Base-by-base conservation (phyloP, 495 filamentous ascomycete genomes). In the Cairneyella variabilis region DNA sequence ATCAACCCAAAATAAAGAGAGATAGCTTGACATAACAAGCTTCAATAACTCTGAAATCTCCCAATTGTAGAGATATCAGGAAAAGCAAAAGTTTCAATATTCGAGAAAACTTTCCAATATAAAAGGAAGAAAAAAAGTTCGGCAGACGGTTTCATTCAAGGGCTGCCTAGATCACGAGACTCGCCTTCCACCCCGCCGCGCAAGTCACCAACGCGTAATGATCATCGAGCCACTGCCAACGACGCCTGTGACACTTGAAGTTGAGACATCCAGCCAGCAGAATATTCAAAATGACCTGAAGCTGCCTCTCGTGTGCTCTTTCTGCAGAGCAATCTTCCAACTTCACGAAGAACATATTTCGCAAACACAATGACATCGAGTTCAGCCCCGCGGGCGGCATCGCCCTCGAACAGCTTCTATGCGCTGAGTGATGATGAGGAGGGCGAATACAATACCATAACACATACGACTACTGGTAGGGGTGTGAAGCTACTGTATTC, bases 361-460 rank as follows among this genome's bases (percentile, higher is more conserved):
- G 30, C 22, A 42, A 37, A 21, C 26, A 48, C 51, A 40, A 61
- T 57, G 54, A 54, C 54, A 45, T 54, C 58, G 37, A 51, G 50
- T n/a, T 18, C 53, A 0, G 34, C 27, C 37, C 57, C 57, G 47
- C 43, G 61, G 56, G 16, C 56, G 8, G 22, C 68, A 10, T 97
- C 93, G 20, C 91, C 95, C 5, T 76, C 89, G 0, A 91, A 87
- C 14, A 96, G 90, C 56, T 95, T 91, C 76, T 97, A 96, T 78
- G 93, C 91, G 62, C 77, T 97, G 74, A 96, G 91, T 68, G 93
- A 98, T 70, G 90, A 95, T 56, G 90, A 96, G 41, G 95, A 98
- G 69, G 85, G 83, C 58, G 93, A 91, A 58, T 98, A 98, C 71
- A 89, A 91, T 65, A 97, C 91, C 20, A 93, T 98, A 68, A 89